phyloP scores from a whole-genome alignment of 768 basidiomycete genomes.

The Cystobasidium tubakii region DNA sequence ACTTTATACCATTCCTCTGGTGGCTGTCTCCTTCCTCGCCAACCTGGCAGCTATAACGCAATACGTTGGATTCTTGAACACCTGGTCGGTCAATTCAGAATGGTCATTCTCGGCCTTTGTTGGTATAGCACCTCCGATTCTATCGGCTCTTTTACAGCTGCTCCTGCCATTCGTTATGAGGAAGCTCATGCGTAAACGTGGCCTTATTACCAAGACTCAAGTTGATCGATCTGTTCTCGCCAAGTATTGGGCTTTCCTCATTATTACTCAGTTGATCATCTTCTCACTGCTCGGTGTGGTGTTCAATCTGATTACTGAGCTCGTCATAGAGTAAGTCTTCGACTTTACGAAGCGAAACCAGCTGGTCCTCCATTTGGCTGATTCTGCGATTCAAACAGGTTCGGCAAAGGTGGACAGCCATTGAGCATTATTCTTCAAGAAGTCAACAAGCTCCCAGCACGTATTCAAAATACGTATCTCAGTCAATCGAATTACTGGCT shows the following conservation, averaged over 20 bases:
- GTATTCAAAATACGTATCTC: constrained; percentile 80
- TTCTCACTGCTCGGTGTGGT: constrained; percentile 56
- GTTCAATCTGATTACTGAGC: constrained; percentile 41
- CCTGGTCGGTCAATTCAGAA: constrained; percentile 63
- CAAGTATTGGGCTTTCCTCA: constrained; percentile 86
- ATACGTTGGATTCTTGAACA: constrained; percentile 69
- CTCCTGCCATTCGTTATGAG: constrained; percentile 89
- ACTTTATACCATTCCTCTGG: constrained; percentile 87
- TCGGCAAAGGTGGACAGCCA: constrained; percentile 29
- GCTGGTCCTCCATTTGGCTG: neutral
- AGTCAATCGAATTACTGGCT: constrained; percentile 66
- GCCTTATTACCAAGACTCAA: constrained; percentile 43
- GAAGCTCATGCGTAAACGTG: constrained; percentile 53
- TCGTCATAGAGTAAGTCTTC: constrained; percentile 52
- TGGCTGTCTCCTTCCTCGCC: constrained; percentile 82
- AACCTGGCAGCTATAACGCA: constrained; percentile 68
- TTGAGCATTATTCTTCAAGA: constrained; percentile 31
- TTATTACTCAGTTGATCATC: constrained; percentile 86
- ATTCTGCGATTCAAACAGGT: constrained; percentile 7
- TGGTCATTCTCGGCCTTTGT: constrained; percentile 74
- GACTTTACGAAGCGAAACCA: too few relatives aligned
- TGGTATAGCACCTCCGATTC: constrained; percentile 75
- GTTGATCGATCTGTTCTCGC: constrained; percentile 80
- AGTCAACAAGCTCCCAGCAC: constrained; percentile 51
- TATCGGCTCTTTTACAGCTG: constrained; percentile 68